Evolutionary conservation across 768 basidiomycete genomes (phyloP).

Genomic region (Panellus pusillus): DNA sequence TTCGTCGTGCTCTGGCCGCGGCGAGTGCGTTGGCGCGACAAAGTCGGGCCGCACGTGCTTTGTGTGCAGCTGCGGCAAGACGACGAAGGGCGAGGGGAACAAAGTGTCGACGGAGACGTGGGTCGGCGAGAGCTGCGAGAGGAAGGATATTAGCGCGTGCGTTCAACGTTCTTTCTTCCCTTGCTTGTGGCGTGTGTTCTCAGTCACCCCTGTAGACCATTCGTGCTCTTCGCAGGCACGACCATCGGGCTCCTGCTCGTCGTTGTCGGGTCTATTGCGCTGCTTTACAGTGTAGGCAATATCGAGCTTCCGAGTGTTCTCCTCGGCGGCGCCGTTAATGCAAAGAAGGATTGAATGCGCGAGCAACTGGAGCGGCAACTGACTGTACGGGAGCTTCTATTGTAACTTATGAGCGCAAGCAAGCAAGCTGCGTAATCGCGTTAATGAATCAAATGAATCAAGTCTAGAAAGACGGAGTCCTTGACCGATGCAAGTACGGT

Average conservation of each 20-base stretch:
- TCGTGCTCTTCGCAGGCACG: slow-evolving; percentile 73
- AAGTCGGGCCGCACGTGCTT: slow-evolving; percentile 60
- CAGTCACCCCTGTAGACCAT: slow-evolving; percentile 49
- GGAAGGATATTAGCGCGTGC: slow-evolving; percentile 78
- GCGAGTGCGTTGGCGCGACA: slow-evolving; percentile 59
- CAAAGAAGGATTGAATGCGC: slow-evolving; percentile 48
- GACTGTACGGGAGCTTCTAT: too few species aligned
- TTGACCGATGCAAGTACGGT: background rate
- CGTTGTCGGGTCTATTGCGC: slow-evolving; percentile 62
- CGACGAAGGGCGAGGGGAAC: slow-evolving; percentile 48
- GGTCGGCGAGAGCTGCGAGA: slow-evolving; percentile 77
- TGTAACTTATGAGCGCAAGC: too few species aligned
- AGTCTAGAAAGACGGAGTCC: too few species aligned
- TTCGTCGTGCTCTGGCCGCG: slow-evolving; percentile 66
- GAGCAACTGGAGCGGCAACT: too few species aligned
- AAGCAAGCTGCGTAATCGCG: too few species aligned
- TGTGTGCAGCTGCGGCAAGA: slow-evolving; percentile 51
- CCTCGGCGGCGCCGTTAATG: slow-evolving; percentile 54
- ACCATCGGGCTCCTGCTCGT: slow-evolving; percentile 63
- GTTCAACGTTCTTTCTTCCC: slow-evolving; percentile 29
- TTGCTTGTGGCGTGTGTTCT: slow-evolving; percentile 6
- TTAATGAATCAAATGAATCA: too few species aligned
- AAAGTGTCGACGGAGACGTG: slow-evolving; percentile 62
- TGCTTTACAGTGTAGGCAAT: slow-evolving; percentile 63
- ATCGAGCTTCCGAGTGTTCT: slow-evolving; percentile 74